Conservation (phyloP, 306 rosid species). For the Castanea sativa region DNA sequence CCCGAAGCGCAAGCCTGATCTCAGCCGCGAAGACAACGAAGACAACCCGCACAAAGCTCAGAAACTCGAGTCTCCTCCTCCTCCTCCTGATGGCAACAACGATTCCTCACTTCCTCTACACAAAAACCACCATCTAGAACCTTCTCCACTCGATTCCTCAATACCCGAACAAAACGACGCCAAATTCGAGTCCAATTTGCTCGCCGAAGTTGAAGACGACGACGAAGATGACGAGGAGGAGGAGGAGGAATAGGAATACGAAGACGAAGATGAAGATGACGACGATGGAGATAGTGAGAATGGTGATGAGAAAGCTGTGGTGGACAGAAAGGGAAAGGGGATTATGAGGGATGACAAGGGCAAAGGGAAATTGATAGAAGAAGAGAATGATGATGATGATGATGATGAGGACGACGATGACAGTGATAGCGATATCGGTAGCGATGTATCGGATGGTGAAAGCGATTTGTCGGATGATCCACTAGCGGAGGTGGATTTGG, state of each 20-base stretch:
- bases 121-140: slow-evolving; percentile 10
- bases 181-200: slow-evolving; percentile 16
- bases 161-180: slow-evolving; percentile 14
- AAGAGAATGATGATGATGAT: slow-evolving; percentile 38
- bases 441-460: slow-evolving; percentile 47
- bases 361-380: slow-evolving; percentile 72
- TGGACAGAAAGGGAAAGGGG: slow-evolving; percentile 78
- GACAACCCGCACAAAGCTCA: slow-evolving; percentile 43
- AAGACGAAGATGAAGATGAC: background rate
- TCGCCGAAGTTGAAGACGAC: slow-evolving; percentile 5
- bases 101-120: slow-evolving; percentile 4
- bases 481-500: slow-evolving; percentile 84
- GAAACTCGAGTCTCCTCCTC: slow-evolving; percentile 35
- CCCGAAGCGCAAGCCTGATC: slow-evolving; percentile 61
- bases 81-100: background rate
- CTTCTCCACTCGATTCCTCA: slow-evolving; percentile 24
- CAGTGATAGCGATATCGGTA: slow-evolving; percentile 50
- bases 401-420: slow-evolving; percentile 27
- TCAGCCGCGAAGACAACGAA: slow-evolving; percentile 30
- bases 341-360: slow-evolving; percentile 67
- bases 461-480: slow-evolving; percentile 89
- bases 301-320: slow-evolving; percentile 25
- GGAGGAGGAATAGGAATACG: slow-evolving; percentile 24
- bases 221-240: background rate
- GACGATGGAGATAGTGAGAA: slow-evolving; percentile 24